Evolutionary conservation across 2,329 filamentous ascomycete genomes (phyloP).

Genomic region (Colletotrichum camelliae): DNA sequence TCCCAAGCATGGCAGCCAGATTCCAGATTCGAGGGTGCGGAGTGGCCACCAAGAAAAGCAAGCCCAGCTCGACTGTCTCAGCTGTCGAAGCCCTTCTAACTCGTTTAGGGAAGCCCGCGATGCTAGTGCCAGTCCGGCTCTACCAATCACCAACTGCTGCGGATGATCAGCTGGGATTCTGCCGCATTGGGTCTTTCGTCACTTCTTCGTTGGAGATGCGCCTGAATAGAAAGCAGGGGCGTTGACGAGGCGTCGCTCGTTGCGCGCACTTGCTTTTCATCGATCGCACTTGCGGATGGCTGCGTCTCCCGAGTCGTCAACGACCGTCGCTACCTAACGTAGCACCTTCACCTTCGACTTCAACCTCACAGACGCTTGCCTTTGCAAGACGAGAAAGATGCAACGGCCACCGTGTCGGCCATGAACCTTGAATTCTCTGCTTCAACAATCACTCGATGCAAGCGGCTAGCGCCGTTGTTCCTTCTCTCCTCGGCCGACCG

Average conservation of each 20-base stretch:
- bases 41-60: background rate
- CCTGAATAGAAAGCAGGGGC: background rate
- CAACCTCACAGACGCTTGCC: background rate
- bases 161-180: conserved; percentile 4
- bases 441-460: background rate
- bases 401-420: background rate
- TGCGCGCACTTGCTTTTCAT: background rate
- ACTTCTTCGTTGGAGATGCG: background rate
- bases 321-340: background rate
- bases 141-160: background rate
- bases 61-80: conserved; percentile 13
- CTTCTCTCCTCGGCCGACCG: background rate
- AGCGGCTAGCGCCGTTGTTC: background rate
- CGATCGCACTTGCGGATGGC: background rate
- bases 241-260: background rate
- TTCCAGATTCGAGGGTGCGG: background rate
- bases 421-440: background rate
- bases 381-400: background rate
- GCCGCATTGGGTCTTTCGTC: background rate
- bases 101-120: conserved; percentile 3
- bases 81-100: background rate
- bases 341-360: background rate
- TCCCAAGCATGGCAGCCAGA: background rate
- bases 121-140: conserved; percentile 2
- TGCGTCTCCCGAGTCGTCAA: background rate